Percentiles rank a stretch among this genome's conserved stretches.
Evolutionary conservation across 176 grass and related monocot species (phyloP).

Genomic region (Oryza officinalis): DNA sequence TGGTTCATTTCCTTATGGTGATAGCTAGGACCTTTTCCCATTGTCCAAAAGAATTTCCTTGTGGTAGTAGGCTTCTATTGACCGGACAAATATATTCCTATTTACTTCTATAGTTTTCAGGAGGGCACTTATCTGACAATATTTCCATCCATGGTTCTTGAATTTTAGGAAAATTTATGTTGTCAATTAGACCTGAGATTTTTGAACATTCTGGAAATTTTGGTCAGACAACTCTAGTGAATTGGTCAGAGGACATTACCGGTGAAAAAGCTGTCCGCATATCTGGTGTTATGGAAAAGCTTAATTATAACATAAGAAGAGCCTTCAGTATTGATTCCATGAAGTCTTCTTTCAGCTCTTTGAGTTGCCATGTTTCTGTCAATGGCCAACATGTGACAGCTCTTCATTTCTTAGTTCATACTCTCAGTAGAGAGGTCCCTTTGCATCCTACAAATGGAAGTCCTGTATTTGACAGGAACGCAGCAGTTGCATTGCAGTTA

Average conservation of each 20-base stretch:
- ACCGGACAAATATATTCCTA: constrained; percentile 11
- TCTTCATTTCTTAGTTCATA: constrained; percentile 82
- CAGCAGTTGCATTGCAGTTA: constrained; percentile 56
- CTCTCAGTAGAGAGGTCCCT: constrained; percentile 72
- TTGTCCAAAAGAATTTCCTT: background rate
- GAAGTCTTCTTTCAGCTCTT: constrained; percentile 79
- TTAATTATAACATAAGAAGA: constrained; percentile 79
- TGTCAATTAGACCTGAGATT: constrained; percentile 76
- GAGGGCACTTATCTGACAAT: constrained; percentile 6
- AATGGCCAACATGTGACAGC: constrained; percentile 50
- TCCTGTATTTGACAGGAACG: constrained; percentile 45
- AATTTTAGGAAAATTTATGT: constrained; percentile 82
- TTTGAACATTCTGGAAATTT: constrained; percentile 44
- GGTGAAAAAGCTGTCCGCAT: constrained; percentile 60
- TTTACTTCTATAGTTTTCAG: constrained; percentile 6
- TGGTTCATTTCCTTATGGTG: constrained; percentile 13
- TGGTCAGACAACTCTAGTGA: constrained; percentile 35
- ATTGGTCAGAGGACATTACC: constrained; percentile 79
- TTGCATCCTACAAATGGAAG: constrained; percentile 55
- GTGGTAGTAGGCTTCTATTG: background rate
- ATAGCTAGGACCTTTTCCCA: background rate
- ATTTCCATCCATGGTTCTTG: constrained; percentile 19
- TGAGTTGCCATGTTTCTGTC: constrained; percentile 63
- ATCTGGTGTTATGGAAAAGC: constrained; percentile 69
- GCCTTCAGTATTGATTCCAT: constrained; percentile 62